Evolutionary conservation across 192 early-diverging fungal genomes (phyloP).

Genomic region (Coemansia sp.): DNA sequence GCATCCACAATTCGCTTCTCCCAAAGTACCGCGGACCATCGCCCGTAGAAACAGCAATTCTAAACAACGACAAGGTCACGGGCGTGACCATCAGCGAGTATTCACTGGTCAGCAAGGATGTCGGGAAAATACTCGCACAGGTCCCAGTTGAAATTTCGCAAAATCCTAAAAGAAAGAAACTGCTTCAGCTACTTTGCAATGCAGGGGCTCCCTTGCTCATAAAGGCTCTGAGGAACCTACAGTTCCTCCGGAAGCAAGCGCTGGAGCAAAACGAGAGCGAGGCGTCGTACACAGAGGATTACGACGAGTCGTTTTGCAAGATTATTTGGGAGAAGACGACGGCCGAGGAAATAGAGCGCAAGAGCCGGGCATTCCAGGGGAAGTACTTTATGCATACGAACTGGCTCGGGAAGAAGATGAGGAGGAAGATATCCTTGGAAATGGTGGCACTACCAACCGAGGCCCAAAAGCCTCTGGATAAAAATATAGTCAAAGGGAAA

Average conservation of each 20-base stretch:
- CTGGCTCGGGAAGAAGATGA: conserved; percentile 19
- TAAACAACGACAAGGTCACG: conserved; percentile 71
- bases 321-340: conserved; percentile 65
- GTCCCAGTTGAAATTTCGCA: conserved; percentile 3
- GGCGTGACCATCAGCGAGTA: conserved; percentile 88
- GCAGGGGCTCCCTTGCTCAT: conserved; percentile 13
- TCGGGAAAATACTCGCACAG: conserved; percentile 78
- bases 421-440: conserved; percentile 12
- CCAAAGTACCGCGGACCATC: conserved; percentile 86
- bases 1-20: conserved; percentile 88
- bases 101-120: conserved; percentile 68
- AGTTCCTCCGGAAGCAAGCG: conserved; percentile 53
- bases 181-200: conserved; percentile 6
- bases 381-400: conserved; percentile 17
- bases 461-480: conserved; percentile 7
- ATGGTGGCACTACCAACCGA: conserved; percentile 14
- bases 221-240: conserved; percentile 15
- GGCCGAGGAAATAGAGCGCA: conserved; percentile 61
- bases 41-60: conserved; percentile 79
- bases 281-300: conserved; percentile 71
- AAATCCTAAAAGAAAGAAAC: neutral
- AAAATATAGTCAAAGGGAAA: neutral
- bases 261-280: conserved; percentile 60
- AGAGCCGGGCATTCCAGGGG: conserved; percentile 66
- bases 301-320: conserved; percentile 52